A percentile compares a stretch with the other conserved stretches of the same genome.
Evolutionary conservation across 2,329 filamentous ascomycete genomes (phyloP).

Genomic region (Hypoxylon sp.): DNA sequence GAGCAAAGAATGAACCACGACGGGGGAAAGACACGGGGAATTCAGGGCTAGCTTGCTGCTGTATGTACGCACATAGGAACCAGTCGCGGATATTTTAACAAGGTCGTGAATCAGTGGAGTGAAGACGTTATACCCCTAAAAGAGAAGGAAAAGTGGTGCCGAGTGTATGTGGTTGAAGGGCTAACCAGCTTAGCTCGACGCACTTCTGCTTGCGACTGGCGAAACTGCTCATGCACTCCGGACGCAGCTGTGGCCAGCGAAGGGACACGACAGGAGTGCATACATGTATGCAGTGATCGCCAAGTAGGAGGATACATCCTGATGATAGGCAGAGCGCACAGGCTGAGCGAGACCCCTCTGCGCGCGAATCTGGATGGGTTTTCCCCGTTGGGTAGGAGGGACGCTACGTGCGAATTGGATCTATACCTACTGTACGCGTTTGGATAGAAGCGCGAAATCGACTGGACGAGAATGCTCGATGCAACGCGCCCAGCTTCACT

Average conservation of each 20-base stretch:
- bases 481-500: conserved; percentile 44
- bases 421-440: conserved; percentile 50
- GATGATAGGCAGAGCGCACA: conserved; percentile 40
- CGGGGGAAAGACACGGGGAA: conserved; percentile 7
- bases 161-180: conserved; percentile 26
- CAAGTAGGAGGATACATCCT: conserved; percentile 49
- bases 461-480: conserved; percentile 48
- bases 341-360: conserved; percentile 33
- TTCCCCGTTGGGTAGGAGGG: conserved; percentile 45
- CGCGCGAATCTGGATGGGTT: conserved; percentile 41
- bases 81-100: conserved; percentile 37
- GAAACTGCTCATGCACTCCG: conserved; percentile 50
- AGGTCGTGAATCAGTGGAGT: conserved; percentile 36
- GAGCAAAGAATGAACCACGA: background rate
- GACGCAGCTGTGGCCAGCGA: conserved; percentile 54
- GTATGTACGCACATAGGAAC: conserved; percentile 20
- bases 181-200: conserved; percentile 38
- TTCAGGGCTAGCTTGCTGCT: background rate
- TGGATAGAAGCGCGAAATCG: conserved; percentile 49
- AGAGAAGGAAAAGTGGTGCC: conserved; percentile 33
- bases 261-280: conserved; percentile 56
- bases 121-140: conserved; percentile 19
- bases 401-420: conserved; percentile 37
- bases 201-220: conserved; percentile 37
- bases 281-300: conserved; percentile 55